A percentile compares a stretch with the other conserved stretches of the same genome.
Conservation (phyloP, 352 stramenopile genomes). For the Phytophthora rubi region DNA sequence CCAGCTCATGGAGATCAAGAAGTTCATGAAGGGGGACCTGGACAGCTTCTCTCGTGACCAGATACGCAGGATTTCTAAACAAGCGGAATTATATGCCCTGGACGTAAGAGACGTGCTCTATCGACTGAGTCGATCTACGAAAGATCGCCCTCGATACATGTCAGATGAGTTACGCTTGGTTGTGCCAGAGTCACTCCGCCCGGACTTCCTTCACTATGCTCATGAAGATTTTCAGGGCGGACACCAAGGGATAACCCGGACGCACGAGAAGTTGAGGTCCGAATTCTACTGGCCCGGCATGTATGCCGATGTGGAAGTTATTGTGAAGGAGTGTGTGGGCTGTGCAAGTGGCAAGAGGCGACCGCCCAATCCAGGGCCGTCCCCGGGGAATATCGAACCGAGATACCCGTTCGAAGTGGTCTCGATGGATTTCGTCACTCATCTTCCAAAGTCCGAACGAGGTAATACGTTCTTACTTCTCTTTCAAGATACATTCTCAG, state of each 20-base stretch:
- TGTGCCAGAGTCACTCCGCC: not conserved
- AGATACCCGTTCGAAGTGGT: constrained; percentile 10
- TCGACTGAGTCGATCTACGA: not conserved
- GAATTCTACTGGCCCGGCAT: not conserved
- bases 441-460: not conserved
- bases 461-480: constrained; percentile 6
- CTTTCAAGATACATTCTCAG: constrained; percentile 6
- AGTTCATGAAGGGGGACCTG: constrained; percentile 2
- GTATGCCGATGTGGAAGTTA: not conserved
- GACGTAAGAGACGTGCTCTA: not conserved
- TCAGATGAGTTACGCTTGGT: not conserved
- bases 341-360: not conserved
- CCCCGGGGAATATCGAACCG: constrained; percentile 2
- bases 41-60: not conserved
- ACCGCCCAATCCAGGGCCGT: not conserved
- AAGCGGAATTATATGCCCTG: not conserved
- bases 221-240: not conserved
- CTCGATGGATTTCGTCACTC: constrained; percentile 22
- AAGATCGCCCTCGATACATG: not conserved
- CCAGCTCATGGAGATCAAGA: not conserved
- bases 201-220: not conserved
- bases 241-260: not conserved
- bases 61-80: not conserved
- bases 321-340: not conserved
- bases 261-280: not conserved